Percentiles rank a stretch among this genome's conserved stretches.
phyloP scores from a whole-genome alignment of 169 alveolate species.

The Cyclospora cayetanensis region DNA sequence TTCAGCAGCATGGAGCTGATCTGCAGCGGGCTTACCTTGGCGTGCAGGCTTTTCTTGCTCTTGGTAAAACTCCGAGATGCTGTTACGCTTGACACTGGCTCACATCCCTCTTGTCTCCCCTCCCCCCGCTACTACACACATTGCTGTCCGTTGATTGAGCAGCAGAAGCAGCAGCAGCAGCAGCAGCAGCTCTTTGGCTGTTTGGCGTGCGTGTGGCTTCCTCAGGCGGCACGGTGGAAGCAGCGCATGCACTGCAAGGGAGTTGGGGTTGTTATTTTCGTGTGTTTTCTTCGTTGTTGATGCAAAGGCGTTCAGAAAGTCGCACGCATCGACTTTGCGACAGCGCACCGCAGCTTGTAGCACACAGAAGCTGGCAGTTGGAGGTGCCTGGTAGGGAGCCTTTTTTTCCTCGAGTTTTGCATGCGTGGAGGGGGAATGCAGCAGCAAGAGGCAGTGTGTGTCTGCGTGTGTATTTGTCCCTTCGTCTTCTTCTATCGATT shows the following conservation, averaged over 20 bases:
- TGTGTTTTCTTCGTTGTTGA: neutral
- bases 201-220: neutral
- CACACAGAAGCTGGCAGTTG: neutral
- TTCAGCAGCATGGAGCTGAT: conserved; percentile 41
- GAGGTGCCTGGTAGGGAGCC: neutral
- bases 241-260: neutral
- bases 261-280: conserved; percentile 8
- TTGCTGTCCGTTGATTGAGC: neutral
- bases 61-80: neutral
- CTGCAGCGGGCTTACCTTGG: conserved; percentile 32
- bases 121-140: neutral
- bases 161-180: neutral
- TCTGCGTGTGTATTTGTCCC: neutral
- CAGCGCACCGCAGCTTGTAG: neutral
- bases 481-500: neutral
- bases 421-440: too few species aligned
- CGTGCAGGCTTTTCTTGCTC: neutral
- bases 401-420: too few species aligned
- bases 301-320: neutral
- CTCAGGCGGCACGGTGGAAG: neutral
- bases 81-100: too few species aligned
- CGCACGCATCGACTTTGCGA: neutral
- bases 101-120: too few species aligned
- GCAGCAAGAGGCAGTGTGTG: neutral
- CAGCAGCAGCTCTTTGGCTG: neutral